phyloP scores from a whole-genome alignment of 495 filamentous ascomycete species.

The Astrothelium macrocarpum region DNA sequence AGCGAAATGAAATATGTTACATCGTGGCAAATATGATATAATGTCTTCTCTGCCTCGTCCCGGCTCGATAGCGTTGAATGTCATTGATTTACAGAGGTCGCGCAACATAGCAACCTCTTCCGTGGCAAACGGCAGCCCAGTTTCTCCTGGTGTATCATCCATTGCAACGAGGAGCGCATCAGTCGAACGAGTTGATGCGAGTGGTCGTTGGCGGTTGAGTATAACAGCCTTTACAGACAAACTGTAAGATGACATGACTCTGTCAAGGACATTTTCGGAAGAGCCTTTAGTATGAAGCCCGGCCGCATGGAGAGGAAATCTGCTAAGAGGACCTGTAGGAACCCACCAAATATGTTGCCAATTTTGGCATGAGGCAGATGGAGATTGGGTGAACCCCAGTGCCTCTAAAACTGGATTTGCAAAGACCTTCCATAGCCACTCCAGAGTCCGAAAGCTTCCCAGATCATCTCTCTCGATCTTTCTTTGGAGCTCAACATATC shows the following conservation, averaged over 20 bases:
- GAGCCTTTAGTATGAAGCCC: constrained; percentile 9
- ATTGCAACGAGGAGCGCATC: constrained; percentile 21
- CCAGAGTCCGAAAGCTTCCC: neutral
- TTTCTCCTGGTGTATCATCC: constrained; percentile 15
- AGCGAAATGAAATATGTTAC: constrained; percentile 26
- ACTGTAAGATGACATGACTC: constrained; percentile 29
- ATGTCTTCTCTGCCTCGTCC: constrained; percentile 16
- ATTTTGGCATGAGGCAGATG: constrained; percentile 2
- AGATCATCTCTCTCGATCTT: neutral
- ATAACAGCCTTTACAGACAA: constrained; percentile 25
- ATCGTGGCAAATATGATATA: constrained; percentile 11
- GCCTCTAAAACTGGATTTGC: constrained; percentile 12
- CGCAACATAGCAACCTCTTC: constrained; percentile 8
- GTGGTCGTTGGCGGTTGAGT: constrained; percentile 7
- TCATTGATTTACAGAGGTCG: neutral
- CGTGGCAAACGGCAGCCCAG: constrained; percentile 6
- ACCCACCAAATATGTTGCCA: constrained; percentile 16
- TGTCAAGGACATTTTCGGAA: constrained; percentile 16
- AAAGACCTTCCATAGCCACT: constrained; percentile 23
- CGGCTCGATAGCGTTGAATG: constrained; percentile 9
- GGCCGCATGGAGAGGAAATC: constrained; percentile 21
- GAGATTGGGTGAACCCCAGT: neutral
- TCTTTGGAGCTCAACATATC: neutral
- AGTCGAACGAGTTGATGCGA: neutral
- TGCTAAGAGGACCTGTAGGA: constrained; percentile 7